Evolutionary conservation across 768 basidiomycete genomes (phyloP).

Genomic region (Lactifluus volemus): DNA sequence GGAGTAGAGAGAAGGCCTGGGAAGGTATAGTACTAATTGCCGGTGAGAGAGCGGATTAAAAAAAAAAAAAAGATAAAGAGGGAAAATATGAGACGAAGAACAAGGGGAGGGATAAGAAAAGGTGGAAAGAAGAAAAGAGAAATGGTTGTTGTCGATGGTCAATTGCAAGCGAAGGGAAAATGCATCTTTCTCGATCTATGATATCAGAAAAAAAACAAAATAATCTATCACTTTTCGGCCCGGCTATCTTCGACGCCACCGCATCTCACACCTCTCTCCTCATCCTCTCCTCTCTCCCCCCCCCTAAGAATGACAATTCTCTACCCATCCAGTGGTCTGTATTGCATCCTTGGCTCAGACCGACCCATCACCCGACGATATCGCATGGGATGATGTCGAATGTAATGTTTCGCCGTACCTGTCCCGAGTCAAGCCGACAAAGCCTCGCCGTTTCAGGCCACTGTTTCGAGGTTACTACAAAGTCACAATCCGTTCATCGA

Average conservation of each 20-base stretch:
- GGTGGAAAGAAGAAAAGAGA: not conserved
- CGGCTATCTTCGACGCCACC: not conserved
- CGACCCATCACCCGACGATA: no score
- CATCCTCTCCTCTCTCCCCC: no score
- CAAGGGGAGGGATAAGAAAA: not conserved
- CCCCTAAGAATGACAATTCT: no score
- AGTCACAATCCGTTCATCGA: no score
- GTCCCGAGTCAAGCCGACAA: no score
- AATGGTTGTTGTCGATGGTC: not conserved
- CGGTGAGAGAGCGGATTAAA: not conserved
- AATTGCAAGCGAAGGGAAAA: slow-evolving; percentile 1
- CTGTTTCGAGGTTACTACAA: no score
- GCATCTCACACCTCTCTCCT: not conserved
- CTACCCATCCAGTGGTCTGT: no score
- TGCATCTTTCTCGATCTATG: not conserved
- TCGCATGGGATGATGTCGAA: no score
- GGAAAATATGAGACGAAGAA: slow-evolving; percentile 1
- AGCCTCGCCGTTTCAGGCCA: no score
- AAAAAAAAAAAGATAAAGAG: not conserved
- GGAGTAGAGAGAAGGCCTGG: not conserved
- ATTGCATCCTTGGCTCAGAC: no score
- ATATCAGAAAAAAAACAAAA: no score
- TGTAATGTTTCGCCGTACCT: no score
- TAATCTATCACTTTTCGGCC: not conserved
- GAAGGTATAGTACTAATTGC: not conserved